These are phyloP conservation scores for Populus deltoides DNA, from an alignment of 345 rosid species.

Conservation along the genomic window DNA sequence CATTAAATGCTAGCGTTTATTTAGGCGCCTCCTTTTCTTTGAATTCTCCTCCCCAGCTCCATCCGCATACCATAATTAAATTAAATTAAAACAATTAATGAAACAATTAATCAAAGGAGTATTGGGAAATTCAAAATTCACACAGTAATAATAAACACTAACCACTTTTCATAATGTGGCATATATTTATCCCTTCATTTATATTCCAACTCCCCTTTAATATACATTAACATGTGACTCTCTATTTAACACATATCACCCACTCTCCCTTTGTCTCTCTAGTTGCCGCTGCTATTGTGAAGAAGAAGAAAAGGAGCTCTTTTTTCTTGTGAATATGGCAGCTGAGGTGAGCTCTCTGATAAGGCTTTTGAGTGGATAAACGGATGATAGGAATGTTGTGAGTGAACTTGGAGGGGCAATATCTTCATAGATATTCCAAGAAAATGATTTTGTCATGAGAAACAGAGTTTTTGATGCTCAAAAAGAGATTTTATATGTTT, in stretches of 20 bases:
- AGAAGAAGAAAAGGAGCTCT: not conserved
- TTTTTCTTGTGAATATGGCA: slow-evolving; percentile 12
- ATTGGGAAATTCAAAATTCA: not conserved
- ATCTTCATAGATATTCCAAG: not conserved
- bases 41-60: slow-evolving; percentile 21
- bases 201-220: not conserved
- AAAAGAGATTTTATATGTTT: not conserved
- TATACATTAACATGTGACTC: too few species aligned
- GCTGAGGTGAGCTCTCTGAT: slow-evolving; percentile 34
- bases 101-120: not conserved
- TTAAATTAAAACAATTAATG: not conserved
- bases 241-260: too few species aligned
- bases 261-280: too few species aligned
- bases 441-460: not conserved
- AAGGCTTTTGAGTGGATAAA: slow-evolving; percentile 22
- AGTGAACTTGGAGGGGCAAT: slow-evolving; percentile 16
- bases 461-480: not conserved
- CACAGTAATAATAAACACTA: not conserved
- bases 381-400: slow-evolving; percentile 17
- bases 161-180: slow-evolving; percentile 2
- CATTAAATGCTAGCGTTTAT: slow-evolving; percentile 25
- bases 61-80: slow-evolving; percentile 7
- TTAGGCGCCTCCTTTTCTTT: slow-evolving; percentile 15
- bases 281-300: too few species aligned
- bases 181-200: not conserved